Evolutionary conservation across 371 early-diverging fungal genomes (phyloP).

Genomic region (Mortierella sp.): DNA sequence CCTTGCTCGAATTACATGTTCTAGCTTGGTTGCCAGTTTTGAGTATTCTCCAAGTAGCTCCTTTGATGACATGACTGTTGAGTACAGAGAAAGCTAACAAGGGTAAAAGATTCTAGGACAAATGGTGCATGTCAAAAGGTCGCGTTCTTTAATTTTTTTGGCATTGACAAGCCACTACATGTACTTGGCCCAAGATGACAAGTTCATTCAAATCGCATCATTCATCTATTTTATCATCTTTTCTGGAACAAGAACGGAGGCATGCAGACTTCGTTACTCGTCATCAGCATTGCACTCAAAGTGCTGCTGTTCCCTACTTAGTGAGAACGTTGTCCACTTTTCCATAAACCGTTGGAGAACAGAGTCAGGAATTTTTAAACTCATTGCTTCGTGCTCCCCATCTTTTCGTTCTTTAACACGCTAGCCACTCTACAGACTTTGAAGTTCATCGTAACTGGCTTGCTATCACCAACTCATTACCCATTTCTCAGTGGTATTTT

Average conservation of each 20-base stretch:
- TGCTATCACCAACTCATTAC: constrained; percentile 90
- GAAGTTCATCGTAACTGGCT: constrained; percentile 99
- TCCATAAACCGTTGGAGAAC: not conserved
- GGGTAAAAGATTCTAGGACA: no score
- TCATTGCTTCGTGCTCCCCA: not conserved
- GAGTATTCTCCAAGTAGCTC: constrained; percentile 48
- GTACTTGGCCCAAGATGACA: no score
- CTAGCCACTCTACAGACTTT: constrained; percentile 95
- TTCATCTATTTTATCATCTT: not conserved
- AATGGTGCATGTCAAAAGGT: not conserved
- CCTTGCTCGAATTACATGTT: constrained; percentile 30
- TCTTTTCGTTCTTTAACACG: not conserved
- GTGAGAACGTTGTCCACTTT: constrained; percentile 59
- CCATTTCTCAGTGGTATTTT: constrained; percentile 89
- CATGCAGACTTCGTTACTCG: constrained; percentile 59
- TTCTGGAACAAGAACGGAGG: constrained; percentile 14
- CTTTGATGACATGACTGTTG: constrained; percentile 41
- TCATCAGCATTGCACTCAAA: constrained; percentile 73
- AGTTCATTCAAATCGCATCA: not conserved
- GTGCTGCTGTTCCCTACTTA: constrained; percentile 82
- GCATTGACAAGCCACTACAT: not conserved
- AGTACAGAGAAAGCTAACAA: not conserved
- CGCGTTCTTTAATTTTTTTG: constrained; percentile 11
- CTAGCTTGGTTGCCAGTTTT: constrained; percentile 31
- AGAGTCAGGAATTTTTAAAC: not conserved